phyloP scores from a whole-genome alignment of 176 grass and related monocot genomes.

The Luzula sylvatica region DNA sequence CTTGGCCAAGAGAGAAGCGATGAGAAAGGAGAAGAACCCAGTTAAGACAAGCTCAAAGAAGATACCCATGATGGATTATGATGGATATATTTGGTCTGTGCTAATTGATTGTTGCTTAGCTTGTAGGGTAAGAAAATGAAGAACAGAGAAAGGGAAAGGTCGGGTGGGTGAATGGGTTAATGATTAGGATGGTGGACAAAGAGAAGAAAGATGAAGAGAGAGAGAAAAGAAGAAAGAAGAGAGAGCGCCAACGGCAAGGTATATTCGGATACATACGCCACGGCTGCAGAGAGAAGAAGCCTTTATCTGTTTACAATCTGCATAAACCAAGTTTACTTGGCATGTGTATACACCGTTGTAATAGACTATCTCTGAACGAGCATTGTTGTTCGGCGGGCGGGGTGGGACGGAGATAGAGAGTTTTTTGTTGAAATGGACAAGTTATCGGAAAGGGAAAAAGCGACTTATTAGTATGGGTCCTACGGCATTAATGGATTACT shows the following conservation, averaged over 20 bases:
- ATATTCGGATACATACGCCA: conserved; percentile 64
- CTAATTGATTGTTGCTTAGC: conserved; percentile 19
- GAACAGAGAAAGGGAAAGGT: conserved; percentile 8
- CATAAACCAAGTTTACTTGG: no score
- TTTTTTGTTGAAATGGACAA: no score
- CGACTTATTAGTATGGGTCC: no score
- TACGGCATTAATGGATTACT: no score
- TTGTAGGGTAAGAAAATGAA: conserved; percentile 7
- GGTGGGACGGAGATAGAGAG: background rate
- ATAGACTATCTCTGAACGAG: no score
- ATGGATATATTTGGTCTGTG: conserved; percentile 1
- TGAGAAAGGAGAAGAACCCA: conserved; percentile 43
- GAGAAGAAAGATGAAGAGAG: conserved; percentile 9
- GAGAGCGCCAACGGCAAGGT: conserved; percentile 52
- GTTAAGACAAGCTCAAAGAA: conserved; percentile 65
- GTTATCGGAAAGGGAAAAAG: no score
- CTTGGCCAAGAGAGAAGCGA: conserved; percentile 51
- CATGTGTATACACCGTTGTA: background rate
- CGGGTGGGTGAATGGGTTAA: conserved; percentile 2
- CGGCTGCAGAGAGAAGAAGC: conserved; percentile 3
- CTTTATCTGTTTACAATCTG: no score
- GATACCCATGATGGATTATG: conserved; percentile 36
- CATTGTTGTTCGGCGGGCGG: no score
- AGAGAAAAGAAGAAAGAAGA: background rate
- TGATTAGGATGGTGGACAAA: background rate